Conservation (phyloP, 2,329 filamentous ascomycete genomes). For the Arthrobotrys megalospora region DNA sequence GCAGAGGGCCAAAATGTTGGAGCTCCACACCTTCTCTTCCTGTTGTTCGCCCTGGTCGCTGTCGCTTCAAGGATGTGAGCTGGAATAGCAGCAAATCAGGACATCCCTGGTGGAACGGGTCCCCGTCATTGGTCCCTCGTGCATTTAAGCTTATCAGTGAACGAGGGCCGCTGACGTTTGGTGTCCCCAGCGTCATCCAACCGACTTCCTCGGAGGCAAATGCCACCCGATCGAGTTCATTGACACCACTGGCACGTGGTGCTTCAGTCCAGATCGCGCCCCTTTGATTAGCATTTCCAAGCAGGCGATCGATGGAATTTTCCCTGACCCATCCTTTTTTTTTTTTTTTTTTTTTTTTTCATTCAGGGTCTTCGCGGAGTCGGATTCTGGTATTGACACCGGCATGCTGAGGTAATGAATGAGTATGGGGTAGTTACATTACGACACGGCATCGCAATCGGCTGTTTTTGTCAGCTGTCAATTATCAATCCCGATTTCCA, state of each 20-base stretch:
- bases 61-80: conserved; percentile 43
- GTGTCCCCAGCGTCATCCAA: conserved; percentile 24
- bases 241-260: conserved; percentile 44
- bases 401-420: conserved; percentile 10
- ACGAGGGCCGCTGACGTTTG: conserved; percentile 53
- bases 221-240: conserved; percentile 28
- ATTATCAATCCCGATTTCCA: conserved; percentile 60
- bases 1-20: conserved; percentile 41
- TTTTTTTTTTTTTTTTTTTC: conserved; percentile 6
- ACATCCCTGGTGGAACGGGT: conserved; percentile 43
- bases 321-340: conserved; percentile 47
- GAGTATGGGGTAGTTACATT: conserved; percentile 20
- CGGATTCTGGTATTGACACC: conserved; percentile 15
- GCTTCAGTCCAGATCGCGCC: conserved; percentile 25
- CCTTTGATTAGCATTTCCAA: conserved; percentile 23
- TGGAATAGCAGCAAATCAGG: conserved; percentile 46
- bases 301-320: conserved; percentile 46
- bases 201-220: conserved; percentile 46
- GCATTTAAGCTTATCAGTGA: conserved; percentile 61
- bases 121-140: conserved; percentile 56
- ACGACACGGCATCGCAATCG: conserved; percentile 1
- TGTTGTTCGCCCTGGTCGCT: conserved; percentile 28
- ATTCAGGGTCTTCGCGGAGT: conserved; percentile 31
- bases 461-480: conserved; percentile 51
- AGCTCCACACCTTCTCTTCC: conserved; percentile 59